Conservation (phyloP, 495 filamentous ascomycete genomes). For the Neurospora hispaniola region DNA sequence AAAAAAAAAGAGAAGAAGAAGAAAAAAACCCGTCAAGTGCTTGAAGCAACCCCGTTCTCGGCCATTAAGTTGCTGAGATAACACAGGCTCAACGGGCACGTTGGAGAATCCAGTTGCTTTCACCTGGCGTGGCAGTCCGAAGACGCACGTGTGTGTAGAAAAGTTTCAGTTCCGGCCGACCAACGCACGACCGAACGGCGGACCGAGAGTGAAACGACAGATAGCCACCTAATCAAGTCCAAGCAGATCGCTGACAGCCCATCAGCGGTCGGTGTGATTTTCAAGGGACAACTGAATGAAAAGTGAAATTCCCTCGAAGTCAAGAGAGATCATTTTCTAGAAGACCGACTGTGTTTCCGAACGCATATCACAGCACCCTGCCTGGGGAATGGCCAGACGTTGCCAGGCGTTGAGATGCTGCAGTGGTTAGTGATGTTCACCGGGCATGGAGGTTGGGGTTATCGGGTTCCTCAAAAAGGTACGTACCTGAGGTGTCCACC, state of each 20-base stretch:
- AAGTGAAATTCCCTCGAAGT: background rate
- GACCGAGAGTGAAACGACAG: background rate
- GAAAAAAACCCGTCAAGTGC: background rate
- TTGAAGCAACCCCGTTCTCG: background rate
- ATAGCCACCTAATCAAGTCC: background rate
- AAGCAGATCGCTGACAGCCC: background rate
- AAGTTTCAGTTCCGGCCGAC: background rate
- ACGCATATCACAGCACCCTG: background rate
- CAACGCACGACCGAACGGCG: background rate
- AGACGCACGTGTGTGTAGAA: background rate
- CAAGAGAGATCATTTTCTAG: background rate
- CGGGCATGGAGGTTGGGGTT: background rate
- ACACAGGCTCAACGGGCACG: background rate
- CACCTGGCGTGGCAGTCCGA: background rate
- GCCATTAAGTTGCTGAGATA: background rate
- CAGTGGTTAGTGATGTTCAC: background rate
- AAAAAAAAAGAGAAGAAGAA: background rate
- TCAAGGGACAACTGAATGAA: background rate
- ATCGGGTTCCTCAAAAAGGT: background rate
- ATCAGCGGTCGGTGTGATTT: background rate
- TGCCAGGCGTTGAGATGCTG: background rate
- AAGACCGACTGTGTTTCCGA: background rate
- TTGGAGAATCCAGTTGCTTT: background rate
- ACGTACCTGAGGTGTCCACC: background rate
- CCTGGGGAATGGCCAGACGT: background rate